Evolutionary conservation across 2,329 filamentous ascomycete genomes (phyloP), one percentile per base, ranked within the genome.

Genomic region (Xylariomycetidae sp.): DNA sequence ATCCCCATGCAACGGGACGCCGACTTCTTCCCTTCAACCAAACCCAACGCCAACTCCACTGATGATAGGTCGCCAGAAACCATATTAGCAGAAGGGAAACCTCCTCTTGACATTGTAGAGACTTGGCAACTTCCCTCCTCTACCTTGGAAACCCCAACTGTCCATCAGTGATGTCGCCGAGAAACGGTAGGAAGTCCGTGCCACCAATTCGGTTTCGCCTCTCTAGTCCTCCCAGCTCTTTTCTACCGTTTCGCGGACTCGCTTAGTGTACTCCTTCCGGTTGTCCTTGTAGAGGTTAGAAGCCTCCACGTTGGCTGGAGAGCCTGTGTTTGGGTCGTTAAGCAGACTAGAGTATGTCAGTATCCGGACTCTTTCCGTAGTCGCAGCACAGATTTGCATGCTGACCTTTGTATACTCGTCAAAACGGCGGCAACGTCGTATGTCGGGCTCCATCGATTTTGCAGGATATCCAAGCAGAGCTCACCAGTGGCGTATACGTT

Each of bases 211-310:
- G n/a, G n/a, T n/a, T n/a, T n/a, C n/a, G n/a, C n/a, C n/a, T n/a
- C 13, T 20, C 35, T 45, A 94, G 54, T 95, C 90, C 44, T 96
- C 92, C 92, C 92, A 98, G 67, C 90, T 96, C 76, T 95, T 96
- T 71, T 98, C 92, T 12, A 98, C 92, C 0, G 90, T 95, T 68
- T 96, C 92, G 29, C 88, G 74, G 26, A 98, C 92, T 13, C 89
- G 74, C 69, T 98, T 98, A 17, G 82, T 85, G 57, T 98, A 98
- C 57, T 98, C 92, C 59, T 89, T 88, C 43, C 89, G 77, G 61
- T 96, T 96, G 57, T 98, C 92, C 60, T 96, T 96, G 72, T 96
- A 98, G 7, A 96, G 71, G 58, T 96, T 98, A 34, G 88, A 95
- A 1, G 92, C 92, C 65, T 98, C 92, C 50, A 96, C 92, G 53